phyloP scores from a whole-genome alignment of 164 flowering plant genomes.

The Buxus sempervirens region DNA sequence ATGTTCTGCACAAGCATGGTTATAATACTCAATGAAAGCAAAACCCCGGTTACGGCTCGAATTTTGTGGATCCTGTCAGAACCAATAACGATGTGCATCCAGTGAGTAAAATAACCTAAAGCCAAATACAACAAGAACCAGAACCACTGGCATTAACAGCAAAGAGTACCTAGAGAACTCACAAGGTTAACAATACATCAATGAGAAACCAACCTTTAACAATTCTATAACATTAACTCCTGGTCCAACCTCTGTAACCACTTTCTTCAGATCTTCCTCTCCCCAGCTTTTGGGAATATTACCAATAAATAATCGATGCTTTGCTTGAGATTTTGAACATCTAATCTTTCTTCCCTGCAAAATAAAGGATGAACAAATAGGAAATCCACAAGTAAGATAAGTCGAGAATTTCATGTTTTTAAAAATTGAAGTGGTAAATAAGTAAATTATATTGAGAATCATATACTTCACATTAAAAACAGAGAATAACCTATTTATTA shows the following conservation, averaged over 20 bases:
- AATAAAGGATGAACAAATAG: neutral
- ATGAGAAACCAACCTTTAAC: constrained; percentile 50
- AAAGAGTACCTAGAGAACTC: neutral
- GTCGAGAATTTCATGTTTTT: neutral
- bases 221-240: constrained; percentile 65
- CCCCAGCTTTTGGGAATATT: constrained; percentile 81
- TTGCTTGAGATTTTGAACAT: constrained; percentile 84
- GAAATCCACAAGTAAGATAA: neutral
- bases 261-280: constrained; percentile 63
- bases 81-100: neutral
- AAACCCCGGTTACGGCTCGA: constrained; percentile 81
- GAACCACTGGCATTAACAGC: neutral
- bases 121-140: neutral
- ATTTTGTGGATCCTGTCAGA: constrained; percentile 70
- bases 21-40: constrained; percentile 87
- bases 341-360: constrained; percentile 69
- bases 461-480: too few relatives aligned
- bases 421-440: neutral
- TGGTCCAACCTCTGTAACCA: constrained; percentile 67
- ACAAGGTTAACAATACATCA: neutral
- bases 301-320: constrained; percentile 78
- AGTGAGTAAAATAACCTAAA: neutral
- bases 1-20: constrained; percentile 94
- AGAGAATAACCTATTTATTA: too few relatives aligned
- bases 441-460: too few relatives aligned